Evolutionary conservation across 495 filamentous ascomycete species (phyloP).

Genomic region (Jackrogersella multiformis): DNA sequence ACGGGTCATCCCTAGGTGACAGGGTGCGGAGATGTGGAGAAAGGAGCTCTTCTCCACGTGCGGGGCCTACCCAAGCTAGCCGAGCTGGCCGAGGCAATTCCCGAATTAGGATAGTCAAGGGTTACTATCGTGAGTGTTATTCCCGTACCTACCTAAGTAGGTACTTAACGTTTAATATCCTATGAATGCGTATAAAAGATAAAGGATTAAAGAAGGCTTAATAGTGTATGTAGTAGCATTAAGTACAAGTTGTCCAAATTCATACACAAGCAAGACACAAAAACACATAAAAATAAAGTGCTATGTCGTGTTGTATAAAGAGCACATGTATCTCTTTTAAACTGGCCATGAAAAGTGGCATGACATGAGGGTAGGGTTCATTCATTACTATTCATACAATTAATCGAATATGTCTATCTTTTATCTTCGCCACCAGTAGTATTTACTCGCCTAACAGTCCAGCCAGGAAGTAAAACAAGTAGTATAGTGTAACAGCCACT

Average conservation of each 20-base stretch:
- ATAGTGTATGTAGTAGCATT: neutral
- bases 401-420: neutral
- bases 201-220: neutral
- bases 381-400: slow-evolving; percentile 1
- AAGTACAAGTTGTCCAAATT: neutral
- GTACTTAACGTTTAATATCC: too few relatives aligned
- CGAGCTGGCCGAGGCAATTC: slow-evolving; percentile 36
- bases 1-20: neutral
- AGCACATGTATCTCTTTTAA: too few relatives aligned
- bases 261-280: neutral
- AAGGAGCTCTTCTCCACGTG: neutral
- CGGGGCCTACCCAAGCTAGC: slow-evolving; percentile 5
- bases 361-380: too few relatives aligned
- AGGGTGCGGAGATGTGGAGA: slow-evolving; percentile 8
- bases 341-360: too few relatives aligned
- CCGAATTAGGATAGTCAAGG: slow-evolving; percentile 5
- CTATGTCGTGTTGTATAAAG: neutral
- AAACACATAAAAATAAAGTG: too few relatives aligned
- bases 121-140: too few relatives aligned
- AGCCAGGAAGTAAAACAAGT: neutral
- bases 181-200: neutral
- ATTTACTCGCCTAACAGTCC: neutral
- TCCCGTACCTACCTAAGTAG: too few relatives aligned
- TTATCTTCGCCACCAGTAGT: neutral
- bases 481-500: neutral